Conservation (phyloP, 2,329 filamentous ascomycete species). For the Stagonosporopsis vannaccii region DNA sequence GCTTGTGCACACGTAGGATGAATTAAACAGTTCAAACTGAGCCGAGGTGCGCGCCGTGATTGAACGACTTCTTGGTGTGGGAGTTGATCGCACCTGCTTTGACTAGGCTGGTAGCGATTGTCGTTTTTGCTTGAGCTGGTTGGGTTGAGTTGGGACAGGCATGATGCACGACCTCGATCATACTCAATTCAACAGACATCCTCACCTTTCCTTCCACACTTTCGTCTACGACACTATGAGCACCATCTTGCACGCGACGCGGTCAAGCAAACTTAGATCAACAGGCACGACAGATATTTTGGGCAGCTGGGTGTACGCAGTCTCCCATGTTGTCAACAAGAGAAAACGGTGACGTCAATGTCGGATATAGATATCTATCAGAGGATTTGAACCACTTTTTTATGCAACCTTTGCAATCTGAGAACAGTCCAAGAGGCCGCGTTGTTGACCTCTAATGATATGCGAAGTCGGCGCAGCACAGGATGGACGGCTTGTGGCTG, state of each 20-base stretch:
- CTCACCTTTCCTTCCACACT: neutral
- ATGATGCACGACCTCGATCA: neutral
- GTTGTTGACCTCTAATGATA: neutral
- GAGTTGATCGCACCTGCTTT: neutral
- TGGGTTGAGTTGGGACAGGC: no score
- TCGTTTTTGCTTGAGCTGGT: no score
- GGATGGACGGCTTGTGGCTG: neutral
- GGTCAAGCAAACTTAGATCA: no score
- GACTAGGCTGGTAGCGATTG: neutral
- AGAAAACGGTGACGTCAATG: no score
- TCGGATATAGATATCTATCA: no score
- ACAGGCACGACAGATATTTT: no score
- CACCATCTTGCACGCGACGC: neutral
- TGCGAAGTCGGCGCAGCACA: neutral
- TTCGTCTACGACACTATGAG: no score
- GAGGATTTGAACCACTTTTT: no score
- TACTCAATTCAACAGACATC: neutral
- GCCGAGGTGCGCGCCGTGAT: neutral
- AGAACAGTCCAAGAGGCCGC: neutral
- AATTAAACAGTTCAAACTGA: conserved; percentile 24
- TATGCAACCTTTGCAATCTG: no score
- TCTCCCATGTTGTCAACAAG: no score
- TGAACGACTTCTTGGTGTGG: neutral
- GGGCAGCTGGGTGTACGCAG: no score
- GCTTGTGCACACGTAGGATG: conserved; percentile 33